Percentiles rank a stretch among this genome's conserved stretches.
phyloP scores from a whole-genome alignment of 129 eudicot species.

The Sambucus nigra region DNA sequence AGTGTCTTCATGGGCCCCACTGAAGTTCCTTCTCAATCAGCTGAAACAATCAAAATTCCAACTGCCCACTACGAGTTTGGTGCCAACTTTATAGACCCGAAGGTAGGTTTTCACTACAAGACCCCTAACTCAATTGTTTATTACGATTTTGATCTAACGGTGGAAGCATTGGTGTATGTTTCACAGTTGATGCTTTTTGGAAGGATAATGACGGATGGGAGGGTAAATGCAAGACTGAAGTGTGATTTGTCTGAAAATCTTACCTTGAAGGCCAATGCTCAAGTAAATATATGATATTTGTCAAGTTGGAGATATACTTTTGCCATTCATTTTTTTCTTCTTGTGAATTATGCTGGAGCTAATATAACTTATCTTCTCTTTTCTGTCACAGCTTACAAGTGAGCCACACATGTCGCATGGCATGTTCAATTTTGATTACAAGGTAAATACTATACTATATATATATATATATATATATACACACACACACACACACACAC shows the following conservation, averaged over 20 bases:
- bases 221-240: slow-evolving; percentile 84
- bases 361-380: slow-evolving; percentile 1
- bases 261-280: slow-evolving; percentile 77
- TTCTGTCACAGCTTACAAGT: slow-evolving; percentile 53
- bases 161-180: slow-evolving; percentile 16
- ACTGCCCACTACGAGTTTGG: slow-evolving; percentile 88
- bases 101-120: slow-evolving; percentile 27
- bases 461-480: too few species aligned
- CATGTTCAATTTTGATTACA: slow-evolving; percentile 80
- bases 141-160: slow-evolving; percentile 7
- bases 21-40: slow-evolving; percentile 80
- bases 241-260: slow-evolving; percentile 85
- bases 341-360: background rate
- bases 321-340: too few species aligned
- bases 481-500: too few species aligned
- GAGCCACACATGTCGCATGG: slow-evolving; percentile 99
- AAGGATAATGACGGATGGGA: slow-evolving; percentile 79
- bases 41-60: slow-evolving; percentile 70
- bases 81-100: slow-evolving; percentile 88
- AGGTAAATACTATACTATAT: slow-evolving; percentile 36
- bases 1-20: slow-evolving; percentile 89
- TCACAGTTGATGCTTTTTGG: slow-evolving; percentile 88
- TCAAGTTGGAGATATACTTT: background rate
- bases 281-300: slow-evolving; percentile 32
- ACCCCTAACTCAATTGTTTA: background rate